Evolutionary conservation across 176 grass and related monocot species (phyloP), one percentile per base, ranked within the genome.

Genomic region (Bothriochloa decipiens): DNA sequence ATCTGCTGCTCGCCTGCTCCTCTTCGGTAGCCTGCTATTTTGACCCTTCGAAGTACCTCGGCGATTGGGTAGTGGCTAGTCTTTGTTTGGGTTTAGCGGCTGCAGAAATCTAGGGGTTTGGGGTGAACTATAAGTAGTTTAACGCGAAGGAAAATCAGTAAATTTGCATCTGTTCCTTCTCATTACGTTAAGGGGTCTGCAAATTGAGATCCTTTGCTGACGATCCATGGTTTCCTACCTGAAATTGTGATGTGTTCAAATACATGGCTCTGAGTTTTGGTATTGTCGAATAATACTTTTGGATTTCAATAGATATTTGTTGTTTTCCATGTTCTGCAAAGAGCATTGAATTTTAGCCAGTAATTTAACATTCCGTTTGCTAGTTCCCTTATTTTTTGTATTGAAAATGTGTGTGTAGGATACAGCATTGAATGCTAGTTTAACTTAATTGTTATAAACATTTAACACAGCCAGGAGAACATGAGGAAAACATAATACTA

Each of bases 281-380:
- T 73, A 15, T 43, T 72, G 9, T 80, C 53, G 61, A 49, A 26
- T 22, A 28, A 20, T 82, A 41, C 26, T 76, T 84, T 84, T 3
- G 71, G 25, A 63, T 12, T 23, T 72, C 4, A 47, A 7, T 29
- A 15, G 14, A 46, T 68, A 16, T 80, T 1, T 27, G 11, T 28
- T 75, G 47, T n/a, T 68, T 7, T 45, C 58, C 37, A 26, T 68
- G 66, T 72, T 25, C 14, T 27, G 60, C 27, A 37, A 68, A 22
- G 22, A 36, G 47, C 5, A 15, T 84, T 69, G 17, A 62, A 11
- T 66, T 70, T 66, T 16, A 55, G 18, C 18, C 52, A 15, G 23
- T 3, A 27, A 5, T 71, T 72, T 16, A 12, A 16, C 16, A 41
- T 55, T 25, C 39, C 11, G 20, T 23, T 11, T 49, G 8, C 27